phyloP scores from a whole-genome alignment of 345 rosid genomes.

The Acer campestre region DNA sequence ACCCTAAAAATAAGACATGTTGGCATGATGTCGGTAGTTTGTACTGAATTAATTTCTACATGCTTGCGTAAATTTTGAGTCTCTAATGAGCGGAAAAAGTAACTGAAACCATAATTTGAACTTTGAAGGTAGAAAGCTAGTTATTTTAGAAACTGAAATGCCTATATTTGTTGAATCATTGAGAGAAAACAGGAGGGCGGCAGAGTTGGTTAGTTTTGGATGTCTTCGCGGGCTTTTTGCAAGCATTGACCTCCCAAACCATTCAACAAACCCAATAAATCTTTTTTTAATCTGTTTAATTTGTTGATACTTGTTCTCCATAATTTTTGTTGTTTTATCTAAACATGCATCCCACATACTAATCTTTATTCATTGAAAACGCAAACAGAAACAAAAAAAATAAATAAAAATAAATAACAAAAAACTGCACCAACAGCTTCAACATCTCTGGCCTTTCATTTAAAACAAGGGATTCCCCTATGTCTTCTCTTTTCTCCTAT shows the following conservation, averaged over 20 bases:
- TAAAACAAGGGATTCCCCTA: neutral
- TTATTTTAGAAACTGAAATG: neutral
- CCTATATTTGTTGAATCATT: neutral
- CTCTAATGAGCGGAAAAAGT: neutral
- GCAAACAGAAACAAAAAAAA: too few relatives aligned
- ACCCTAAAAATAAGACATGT: too few relatives aligned
- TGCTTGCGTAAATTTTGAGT: neutral
- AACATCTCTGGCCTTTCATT: neutral
- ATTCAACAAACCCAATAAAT: slow-evolving; percentile 17
- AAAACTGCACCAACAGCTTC: slow-evolving; percentile 12
- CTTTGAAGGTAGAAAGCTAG: neutral
- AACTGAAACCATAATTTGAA: neutral
- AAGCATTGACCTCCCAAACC: slow-evolving; percentile 28
- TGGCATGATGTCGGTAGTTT: neutral
- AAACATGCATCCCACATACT: slow-evolving; percentile 38
- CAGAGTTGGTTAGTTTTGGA: slow-evolving; percentile 22
- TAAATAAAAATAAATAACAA: neutral
- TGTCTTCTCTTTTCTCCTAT: neutral
- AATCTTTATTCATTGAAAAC: neutral
- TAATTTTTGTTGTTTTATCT: neutral
- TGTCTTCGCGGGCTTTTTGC: slow-evolving; percentile 34
- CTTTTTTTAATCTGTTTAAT: neutral
- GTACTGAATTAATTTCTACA: neutral
- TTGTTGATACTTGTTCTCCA: slow-evolving; percentile 9
- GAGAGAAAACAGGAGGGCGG: slow-evolving; percentile 10